phyloP scores from a whole-genome alignment of 768 basidiomycete genomes.

The Leccinum longicurvipes region DNA sequence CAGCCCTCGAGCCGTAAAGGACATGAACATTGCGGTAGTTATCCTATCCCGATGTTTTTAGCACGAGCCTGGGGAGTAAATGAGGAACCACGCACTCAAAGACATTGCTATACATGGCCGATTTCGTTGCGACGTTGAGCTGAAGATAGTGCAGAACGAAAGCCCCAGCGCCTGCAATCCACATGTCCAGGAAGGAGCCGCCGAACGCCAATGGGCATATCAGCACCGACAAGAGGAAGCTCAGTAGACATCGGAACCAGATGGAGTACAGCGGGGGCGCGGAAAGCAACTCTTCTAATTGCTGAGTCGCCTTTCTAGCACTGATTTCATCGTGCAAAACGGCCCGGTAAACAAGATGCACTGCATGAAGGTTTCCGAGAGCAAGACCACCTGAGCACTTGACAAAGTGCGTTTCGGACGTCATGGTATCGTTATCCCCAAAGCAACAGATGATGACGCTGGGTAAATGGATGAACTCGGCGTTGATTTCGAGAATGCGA shows the following conservation, averaged over 20 bases:
- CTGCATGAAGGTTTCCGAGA: slow-evolving; percentile 79
- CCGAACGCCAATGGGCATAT: slow-evolving; percentile 87
- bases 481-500: slow-evolving; percentile 84
- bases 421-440: slow-evolving; percentile 85
- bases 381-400: slow-evolving; percentile 75
- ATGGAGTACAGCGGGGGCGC: slow-evolving; percentile 63
- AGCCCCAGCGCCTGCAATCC: slow-evolving; percentile 70
- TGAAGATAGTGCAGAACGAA: slow-evolving; percentile 69
- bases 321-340: slow-evolving; percentile 93
- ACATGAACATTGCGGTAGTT: slow-evolving; percentile 76
- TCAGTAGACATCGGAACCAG: slow-evolving; percentile 59
- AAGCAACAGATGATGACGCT: slow-evolving; percentile 84
- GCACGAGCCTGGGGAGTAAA: neutral
- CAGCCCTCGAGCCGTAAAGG: slow-evolving; percentile 76
- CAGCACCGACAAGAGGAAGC: slow-evolving; percentile 67
- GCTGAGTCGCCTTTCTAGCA: slow-evolving; percentile 67
- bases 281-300: slow-evolving; percentile 60
- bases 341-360: slow-evolving; percentile 79
- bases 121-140: slow-evolving; percentile 69
- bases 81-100: slow-evolving; percentile 60
- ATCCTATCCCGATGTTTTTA: slow-evolving; percentile 48
- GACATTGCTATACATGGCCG: slow-evolving; percentile 81
- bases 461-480: slow-evolving; percentile 87
- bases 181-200: slow-evolving; percentile 82
- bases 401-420: slow-evolving; percentile 86